phyloP scores from a whole-genome alignment of 2,329 filamentous ascomycete species.

The Aspergillus aculeatus region DNA sequence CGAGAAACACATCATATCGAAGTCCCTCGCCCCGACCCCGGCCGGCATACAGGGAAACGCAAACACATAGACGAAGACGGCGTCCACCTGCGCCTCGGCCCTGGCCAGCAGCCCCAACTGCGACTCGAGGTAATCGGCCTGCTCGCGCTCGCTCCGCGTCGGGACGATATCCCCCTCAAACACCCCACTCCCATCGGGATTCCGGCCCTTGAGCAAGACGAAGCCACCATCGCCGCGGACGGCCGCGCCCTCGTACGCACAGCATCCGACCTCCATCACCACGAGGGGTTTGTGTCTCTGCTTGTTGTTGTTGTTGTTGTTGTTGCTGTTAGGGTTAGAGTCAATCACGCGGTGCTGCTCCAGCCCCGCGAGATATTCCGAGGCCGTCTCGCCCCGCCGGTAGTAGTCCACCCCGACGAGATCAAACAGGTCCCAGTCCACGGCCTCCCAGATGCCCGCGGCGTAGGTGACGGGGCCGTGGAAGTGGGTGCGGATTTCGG shows the following conservation, averaged over 20 bases:
- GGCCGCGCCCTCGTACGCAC: slow-evolving; percentile 16
- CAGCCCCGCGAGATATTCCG: slow-evolving; percentile 15
- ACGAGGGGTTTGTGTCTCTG: slow-evolving; percentile 9
- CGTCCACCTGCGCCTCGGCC: slow-evolving; percentile 4
- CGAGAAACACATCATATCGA: slow-evolving; percentile 19
- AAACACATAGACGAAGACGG: slow-evolving; percentile 15
- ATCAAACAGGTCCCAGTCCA: slow-evolving; percentile 19
- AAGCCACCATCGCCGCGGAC: slow-evolving; percentile 15
- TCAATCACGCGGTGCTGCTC: background rate
- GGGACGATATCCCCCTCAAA: slow-evolving; percentile 14
- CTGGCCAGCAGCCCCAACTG: slow-evolving; percentile 13
- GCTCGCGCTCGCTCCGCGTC: slow-evolving; percentile 16
- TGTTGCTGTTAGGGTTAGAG: too few species aligned
- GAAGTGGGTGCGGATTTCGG: too few species aligned
- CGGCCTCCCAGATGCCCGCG: slow-evolving; percentile 16
- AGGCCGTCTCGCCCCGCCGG: slow-evolving; percentile 11
- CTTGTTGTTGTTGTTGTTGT: too few species aligned
- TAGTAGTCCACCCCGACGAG: slow-evolving; percentile 18
- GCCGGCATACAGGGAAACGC: slow-evolving; percentile 14
- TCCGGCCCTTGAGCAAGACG: slow-evolving; percentile 11
- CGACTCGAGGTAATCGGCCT: slow-evolving; percentile 14
- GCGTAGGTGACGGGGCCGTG: slow-evolving; percentile 11
- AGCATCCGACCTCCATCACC: slow-evolving; percentile 19
- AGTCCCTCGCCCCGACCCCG: slow-evolving; percentile 7
- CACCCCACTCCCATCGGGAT: slow-evolving; percentile 16